Evolutionary conservation across 768 basidiomycete genomes (phyloP), one percentile per base, ranked within the genome.

Genomic region (Hortiboletus campestris): DNA sequence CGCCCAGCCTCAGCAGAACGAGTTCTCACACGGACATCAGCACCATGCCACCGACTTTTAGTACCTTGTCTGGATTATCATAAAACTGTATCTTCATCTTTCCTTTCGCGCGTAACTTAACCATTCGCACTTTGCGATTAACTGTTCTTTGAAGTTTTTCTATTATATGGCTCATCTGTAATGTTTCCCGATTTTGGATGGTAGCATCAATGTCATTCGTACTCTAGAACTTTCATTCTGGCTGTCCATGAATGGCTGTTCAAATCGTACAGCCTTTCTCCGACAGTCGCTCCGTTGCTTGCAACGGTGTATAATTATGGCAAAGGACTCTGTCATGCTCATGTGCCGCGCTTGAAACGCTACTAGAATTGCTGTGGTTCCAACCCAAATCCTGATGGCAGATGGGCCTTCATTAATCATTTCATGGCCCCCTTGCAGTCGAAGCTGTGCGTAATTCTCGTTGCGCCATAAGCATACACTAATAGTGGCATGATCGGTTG

Each of bases 11-110:
- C 22, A 48, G 46, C 16, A 47, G 2, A 22, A 62, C 63, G 11
- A 59, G 43, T 40, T 43, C 44, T 14, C 51, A 47, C 17, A 46
- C 54, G n/a, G 65, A 64, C 36, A 49, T 67, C 5, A 62, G 48
- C 41, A 62, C 55, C 20, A 58, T 63, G 47, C 53, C 63, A 12
- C 43, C 61, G 28, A 58, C 56, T 25, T 41, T 55, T 25, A 61
- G 58, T 22, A 51, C 51, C 4, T 45, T 61, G 28, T 53, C 55
- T 34, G 48, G 52, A 34, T 44, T 51, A 9, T 41, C 45, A 36
- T 55, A 32, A 11, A 19, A 6, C 10, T 29, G 12, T 13, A 7
- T 22, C 3, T 17, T 6, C 9, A 28, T 16, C 16, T 48, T 40
- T 42, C 22, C n/a, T 19, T 55, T 55, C 16, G 22, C 25, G 36